Evolutionary conservation across 2,329 filamentous ascomycete genomes (phyloP).

Genomic region (Tolypocladium paradoxum): DNA sequence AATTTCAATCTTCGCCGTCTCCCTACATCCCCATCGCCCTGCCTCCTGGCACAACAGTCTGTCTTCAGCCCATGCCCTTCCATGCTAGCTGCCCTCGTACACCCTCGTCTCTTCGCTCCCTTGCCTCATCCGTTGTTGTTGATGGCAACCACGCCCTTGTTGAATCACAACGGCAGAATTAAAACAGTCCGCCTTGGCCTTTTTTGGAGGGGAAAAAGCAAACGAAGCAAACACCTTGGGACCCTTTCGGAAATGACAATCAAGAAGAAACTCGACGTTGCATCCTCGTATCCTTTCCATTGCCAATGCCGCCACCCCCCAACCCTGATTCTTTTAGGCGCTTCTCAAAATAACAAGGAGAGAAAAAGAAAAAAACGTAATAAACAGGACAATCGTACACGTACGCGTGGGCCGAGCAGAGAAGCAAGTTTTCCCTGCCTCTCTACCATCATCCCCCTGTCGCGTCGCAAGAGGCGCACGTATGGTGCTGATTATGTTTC

Average conservation of each 20-base stretch:
- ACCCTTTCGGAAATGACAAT: background rate
- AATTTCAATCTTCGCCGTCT: background rate
- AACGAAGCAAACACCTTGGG: background rate
- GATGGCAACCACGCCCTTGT: background rate
- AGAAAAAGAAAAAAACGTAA: conserved; percentile 13
- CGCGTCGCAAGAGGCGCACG: conserved; percentile 5
- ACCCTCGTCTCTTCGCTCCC: background rate
- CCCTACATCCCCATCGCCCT: background rate
- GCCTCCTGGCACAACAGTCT: background rate
- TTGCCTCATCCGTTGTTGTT: background rate
- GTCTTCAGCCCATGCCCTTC: background rate
- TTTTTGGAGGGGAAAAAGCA: background rate
- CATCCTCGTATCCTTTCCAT: conserved; percentile 6
- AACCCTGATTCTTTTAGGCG: conserved; percentile 20
- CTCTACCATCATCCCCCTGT: conserved; percentile 6
- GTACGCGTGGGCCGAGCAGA: conserved; percentile 15
- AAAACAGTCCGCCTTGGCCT: background rate
- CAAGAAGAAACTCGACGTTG: background rate
- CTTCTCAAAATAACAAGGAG: conserved; percentile 14
- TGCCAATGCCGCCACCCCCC: conserved; percentile 11
- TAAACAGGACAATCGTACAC: conserved; percentile 25
- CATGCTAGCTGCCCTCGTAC: background rate
- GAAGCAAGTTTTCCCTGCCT: conserved; percentile 2
- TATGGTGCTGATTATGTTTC: conserved; percentile 21
- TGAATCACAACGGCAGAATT: background rate